These are phyloP conservation scores for Senna tora DNA, from an alignment of 306 rosid species.

Conservation along the genomic window DNA sequence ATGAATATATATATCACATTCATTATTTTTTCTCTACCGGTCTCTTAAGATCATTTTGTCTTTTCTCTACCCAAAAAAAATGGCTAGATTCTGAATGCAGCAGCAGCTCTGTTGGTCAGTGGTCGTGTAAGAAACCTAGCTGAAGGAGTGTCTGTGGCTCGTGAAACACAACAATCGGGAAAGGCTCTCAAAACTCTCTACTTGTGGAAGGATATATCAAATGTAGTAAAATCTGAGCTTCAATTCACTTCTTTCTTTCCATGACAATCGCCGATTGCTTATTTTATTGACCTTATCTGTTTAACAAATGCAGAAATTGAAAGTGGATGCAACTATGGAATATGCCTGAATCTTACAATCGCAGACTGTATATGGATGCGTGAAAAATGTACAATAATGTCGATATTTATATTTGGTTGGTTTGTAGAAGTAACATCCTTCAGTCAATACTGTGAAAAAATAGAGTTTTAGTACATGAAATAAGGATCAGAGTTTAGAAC, in stretches of 20 bases:
- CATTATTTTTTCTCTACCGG: neutral
- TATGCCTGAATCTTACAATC: neutral
- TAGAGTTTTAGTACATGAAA: too few relatives aligned
- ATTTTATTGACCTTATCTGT: neutral
- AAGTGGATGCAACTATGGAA: neutral
- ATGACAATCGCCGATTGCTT: neutral
- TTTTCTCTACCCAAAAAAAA: constrained; percentile 13
- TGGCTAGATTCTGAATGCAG: constrained; percentile 81
- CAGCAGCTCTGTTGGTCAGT: constrained; percentile 79
- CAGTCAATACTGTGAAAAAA: too few relatives aligned
- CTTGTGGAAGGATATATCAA: constrained; percentile 64
- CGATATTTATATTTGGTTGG: neutral
- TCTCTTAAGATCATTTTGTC: constrained; percentile 25
- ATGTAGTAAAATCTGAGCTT: constrained; percentile 49
- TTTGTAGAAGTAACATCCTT: neutral
- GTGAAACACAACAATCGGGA: constrained; percentile 77
- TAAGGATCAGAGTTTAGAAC: too few relatives aligned
- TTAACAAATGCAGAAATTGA: neutral
- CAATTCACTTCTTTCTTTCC: constrained; percentile 1
- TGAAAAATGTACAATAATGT: neutral
- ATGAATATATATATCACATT: neutral
- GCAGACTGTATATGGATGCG: neutral
- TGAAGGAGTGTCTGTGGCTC: constrained; percentile 78
- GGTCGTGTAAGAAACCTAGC: constrained; percentile 62
- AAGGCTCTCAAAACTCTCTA: constrained; percentile 76